phyloP scores from a whole-genome alignment of 83 land plant genomes.

The Thuja plicata region DNA sequence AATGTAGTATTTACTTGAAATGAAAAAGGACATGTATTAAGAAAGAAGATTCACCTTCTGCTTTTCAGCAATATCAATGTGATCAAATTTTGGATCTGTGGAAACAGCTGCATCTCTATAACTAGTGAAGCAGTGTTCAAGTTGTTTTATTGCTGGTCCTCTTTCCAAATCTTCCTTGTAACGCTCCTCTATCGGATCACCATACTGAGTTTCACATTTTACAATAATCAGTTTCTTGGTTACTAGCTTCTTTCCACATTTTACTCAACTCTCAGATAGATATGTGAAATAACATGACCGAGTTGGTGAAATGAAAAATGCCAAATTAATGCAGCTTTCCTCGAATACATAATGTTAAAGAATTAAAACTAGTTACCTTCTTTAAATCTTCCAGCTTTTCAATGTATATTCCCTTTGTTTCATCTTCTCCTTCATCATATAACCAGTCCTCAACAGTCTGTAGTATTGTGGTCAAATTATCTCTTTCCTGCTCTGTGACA shows the following conservation, averaged over 20 bases:
- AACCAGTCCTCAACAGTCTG: conserved; percentile 93
- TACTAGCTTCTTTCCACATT: not conserved
- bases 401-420: conserved; percentile 71
- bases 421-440: conserved; percentile 97
- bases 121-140: conserved; percentile 75
- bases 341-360: not conserved
- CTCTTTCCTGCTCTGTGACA: conserved; percentile 73
- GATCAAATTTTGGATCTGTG: conserved; percentile 86
- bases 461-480: conserved; percentile 56
- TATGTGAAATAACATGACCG: not conserved
- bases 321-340: not conserved
- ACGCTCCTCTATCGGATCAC: conserved; percentile 80
- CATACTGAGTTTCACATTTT: conserved; percentile 25
- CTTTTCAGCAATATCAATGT: conserved; percentile 78
- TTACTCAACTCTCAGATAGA: not conserved
- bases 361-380: conserved; percentile 42
- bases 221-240: not conserved
- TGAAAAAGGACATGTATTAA: not conserved
- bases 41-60: conserved; percentile 66
- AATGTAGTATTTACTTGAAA: not conserved
- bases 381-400: conserved; percentile 76
- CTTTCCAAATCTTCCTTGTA: conserved; percentile 72
- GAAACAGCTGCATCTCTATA: conserved; percentile 88
- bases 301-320: not conserved
- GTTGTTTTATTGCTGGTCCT: conserved; percentile 62